Conservation (phyloP, 2,329 filamentous ascomycete species). For the Fusarium subtropicale region DNA sequence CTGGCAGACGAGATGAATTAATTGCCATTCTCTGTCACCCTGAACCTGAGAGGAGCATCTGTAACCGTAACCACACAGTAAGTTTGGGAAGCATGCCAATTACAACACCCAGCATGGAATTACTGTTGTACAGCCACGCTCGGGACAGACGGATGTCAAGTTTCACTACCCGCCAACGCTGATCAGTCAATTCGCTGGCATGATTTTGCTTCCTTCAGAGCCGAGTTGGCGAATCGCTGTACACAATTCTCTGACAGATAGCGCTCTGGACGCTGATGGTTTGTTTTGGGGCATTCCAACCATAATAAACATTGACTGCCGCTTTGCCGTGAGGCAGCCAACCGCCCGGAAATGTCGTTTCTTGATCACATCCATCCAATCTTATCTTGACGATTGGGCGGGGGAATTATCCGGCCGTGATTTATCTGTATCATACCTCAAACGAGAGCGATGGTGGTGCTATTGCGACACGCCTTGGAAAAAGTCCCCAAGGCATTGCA, state of each 20-base stretch:
- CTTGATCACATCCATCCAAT: constrained; percentile 16
- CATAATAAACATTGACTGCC: constrained; percentile 23
- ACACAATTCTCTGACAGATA: constrained; percentile 6
- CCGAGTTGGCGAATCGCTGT: constrained; percentile 6
- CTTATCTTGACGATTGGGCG: constrained; percentile 21
- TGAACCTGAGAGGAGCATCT: background rate
- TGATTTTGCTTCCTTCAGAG: constrained; percentile 21
- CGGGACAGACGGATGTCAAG: constrained; percentile 35
- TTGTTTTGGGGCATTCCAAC: constrained; percentile 27
- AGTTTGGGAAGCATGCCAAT: background rate
- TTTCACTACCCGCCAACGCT: constrained; percentile 25
- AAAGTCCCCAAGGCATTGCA: background rate
- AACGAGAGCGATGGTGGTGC: constrained; percentile 21
- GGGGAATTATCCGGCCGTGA: constrained; percentile 27
- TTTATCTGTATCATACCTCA: constrained; percentile 31
- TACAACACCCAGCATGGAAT: constrained; percentile 2
- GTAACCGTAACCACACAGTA: background rate
- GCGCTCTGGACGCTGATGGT: background rate
- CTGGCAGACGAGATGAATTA: constrained; percentile 7
- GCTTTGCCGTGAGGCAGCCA: constrained; percentile 30
- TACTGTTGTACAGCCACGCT: constrained; percentile 39
- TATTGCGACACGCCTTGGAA: constrained; percentile 10
- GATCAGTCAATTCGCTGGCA: constrained; percentile 19
- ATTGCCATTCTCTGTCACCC: constrained; percentile 1
- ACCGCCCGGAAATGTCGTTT: constrained; percentile 4